A percentile compares a stretch with the other conserved stretches of the same genome.
Conservation (phyloP, 2,329 filamentous ascomycete genomes). For the Dactylellina haptotyla region DNA sequence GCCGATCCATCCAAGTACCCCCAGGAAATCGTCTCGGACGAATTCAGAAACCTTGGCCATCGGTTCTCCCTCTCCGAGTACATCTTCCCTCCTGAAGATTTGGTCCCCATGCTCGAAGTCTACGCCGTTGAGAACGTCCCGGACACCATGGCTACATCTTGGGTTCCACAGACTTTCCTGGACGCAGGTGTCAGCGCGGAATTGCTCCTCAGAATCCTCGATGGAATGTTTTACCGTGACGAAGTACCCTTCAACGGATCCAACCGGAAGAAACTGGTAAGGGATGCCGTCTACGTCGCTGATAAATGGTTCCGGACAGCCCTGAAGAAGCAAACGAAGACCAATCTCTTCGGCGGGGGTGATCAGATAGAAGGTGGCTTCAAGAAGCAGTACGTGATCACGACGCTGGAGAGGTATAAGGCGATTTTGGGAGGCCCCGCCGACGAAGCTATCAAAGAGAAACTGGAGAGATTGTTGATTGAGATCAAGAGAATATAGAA, state of each 20-base stretch:
- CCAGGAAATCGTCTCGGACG: conserved; percentile 75
- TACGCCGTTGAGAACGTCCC: conserved; percentile 71
- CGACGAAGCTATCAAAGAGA: conserved; percentile 42
- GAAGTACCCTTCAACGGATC: conserved; percentile 72
- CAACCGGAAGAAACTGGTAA: conserved; percentile 69
- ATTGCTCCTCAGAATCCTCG: conserved; percentile 70
- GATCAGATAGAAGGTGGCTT: conserved; percentile 53
- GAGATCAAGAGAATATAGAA: conserved; percentile 50
- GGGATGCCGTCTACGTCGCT: conserved; percentile 72
- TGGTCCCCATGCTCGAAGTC: conserved; percentile 72
- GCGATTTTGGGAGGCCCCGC: conserved; percentile 15
- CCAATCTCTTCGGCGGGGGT: conserved; percentile 35
- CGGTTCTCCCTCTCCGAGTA: conserved; percentile 73
- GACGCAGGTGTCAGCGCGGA: conserved; percentile 72
- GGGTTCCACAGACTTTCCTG: conserved; percentile 73
- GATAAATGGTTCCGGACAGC: conserved; percentile 68
- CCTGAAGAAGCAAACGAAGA: conserved; percentile 39
- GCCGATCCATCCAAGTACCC: conserved; percentile 65
- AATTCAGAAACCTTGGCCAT: conserved; percentile 73
- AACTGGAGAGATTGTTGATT: conserved; percentile 48
- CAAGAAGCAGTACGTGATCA: conserved; percentile 49
- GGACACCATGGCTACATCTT: conserved; percentile 64
- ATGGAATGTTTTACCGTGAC: conserved; percentile 74
- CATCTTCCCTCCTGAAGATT: conserved; percentile 68
- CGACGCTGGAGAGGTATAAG: conserved; percentile 49